Percentiles rank a stretch among this genome's conserved stretches.
phyloP scores from a whole-genome alignment of 495 filamentous ascomycete genomes.

The Neurospora cerealis region DNA sequence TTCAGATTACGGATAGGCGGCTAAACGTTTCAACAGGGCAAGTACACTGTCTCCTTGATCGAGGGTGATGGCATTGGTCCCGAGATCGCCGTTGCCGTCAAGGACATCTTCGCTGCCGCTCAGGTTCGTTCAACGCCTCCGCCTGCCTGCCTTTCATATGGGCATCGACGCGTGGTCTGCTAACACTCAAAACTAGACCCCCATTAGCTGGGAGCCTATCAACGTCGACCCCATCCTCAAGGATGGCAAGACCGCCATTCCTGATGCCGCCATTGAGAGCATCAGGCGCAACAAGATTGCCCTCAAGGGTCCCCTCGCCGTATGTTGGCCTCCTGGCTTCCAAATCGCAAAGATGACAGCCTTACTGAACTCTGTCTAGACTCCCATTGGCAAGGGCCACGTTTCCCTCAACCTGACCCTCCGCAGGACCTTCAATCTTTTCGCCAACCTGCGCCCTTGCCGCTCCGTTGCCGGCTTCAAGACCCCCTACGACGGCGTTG shows the following conservation, averaged over 20 bases:
- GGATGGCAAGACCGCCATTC: conserved; percentile 84
- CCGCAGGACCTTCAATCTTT: conserved; percentile 97
- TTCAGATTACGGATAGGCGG: not conserved
- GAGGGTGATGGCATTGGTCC: conserved; percentile 98
- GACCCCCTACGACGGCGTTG: conserved; percentile 95
- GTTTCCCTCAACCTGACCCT: conserved; percentile 98
- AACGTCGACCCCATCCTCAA: conserved; percentile 89
- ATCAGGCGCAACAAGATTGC: conserved; percentile 90
- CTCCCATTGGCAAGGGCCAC: conserved; percentile 95
- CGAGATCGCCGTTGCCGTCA: conserved; percentile 93
- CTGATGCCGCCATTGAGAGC: conserved; percentile 80
- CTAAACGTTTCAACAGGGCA: conserved; percentile 52
- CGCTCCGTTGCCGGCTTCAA: conserved; percentile 94
- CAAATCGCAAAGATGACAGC: not conserved
- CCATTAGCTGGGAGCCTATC: conserved; percentile 92
- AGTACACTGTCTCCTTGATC: conserved; percentile 91
- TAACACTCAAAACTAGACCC: conserved; percentile 45
- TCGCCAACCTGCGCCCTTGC: conserved; percentile 97
- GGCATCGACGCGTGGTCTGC: not conserved
- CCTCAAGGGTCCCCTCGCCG: conserved; percentile 92
- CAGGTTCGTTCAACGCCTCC: conserved; percentile 47
- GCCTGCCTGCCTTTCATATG: conserved; percentile 10
- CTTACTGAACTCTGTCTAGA: conserved; percentile 39
- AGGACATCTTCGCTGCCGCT: conserved; percentile 93
- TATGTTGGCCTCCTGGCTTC: conserved; percentile 37